Percentiles rank a stretch among this genome's conserved stretches.
These are phyloP conservation scores for Polygonum maritimum DNA, from an alignment of 148 eudicot species.

Conservation along the genomic window DNA sequence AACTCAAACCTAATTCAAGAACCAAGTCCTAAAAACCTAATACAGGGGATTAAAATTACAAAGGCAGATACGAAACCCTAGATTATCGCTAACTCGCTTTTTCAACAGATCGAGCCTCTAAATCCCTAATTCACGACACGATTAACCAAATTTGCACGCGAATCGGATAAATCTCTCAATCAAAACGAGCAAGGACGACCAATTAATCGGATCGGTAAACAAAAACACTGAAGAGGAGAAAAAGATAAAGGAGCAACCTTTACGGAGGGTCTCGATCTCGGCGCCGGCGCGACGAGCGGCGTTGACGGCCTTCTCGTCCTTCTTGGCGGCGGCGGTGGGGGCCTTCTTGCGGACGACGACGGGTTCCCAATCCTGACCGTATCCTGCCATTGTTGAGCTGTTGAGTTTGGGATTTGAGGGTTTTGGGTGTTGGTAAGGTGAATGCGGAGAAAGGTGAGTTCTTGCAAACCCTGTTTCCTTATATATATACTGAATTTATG, in stretches of 20 bases:
- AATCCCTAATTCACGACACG: background rate
- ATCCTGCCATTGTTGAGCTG: slow-evolving; percentile 34
- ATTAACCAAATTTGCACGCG: too few species aligned
- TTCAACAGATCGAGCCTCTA: background rate
- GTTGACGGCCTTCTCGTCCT: slow-evolving; percentile 97
- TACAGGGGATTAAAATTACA: background rate
- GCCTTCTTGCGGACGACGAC: slow-evolving; percentile 93
- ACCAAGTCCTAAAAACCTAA: background rate
- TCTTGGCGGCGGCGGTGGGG: slow-evolving; percentile 86
- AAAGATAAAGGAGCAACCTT: slow-evolving; percentile 28
- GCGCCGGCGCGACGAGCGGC: slow-evolving; percentile 99
- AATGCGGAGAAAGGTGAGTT: background rate
- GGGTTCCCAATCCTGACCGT: slow-evolving; percentile 97
- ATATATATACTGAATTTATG: background rate
- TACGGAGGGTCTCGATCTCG: slow-evolving; percentile 85
- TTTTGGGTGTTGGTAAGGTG: background rate
- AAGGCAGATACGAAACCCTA: background rate
- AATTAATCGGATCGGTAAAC: background rate
- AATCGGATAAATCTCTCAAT: background rate
- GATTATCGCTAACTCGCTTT: background rate
- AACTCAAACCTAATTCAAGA: background rate
- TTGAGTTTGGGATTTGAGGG: background rate
- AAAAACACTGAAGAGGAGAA: background rate
- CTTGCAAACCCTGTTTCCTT: background rate
- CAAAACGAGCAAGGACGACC: background rate